Evolutionary conservation across 768 basidiomycete species (phyloP), one percentile per base, ranked within the genome.

Genomic region (Macrolepiota dolichaula): DNA sequence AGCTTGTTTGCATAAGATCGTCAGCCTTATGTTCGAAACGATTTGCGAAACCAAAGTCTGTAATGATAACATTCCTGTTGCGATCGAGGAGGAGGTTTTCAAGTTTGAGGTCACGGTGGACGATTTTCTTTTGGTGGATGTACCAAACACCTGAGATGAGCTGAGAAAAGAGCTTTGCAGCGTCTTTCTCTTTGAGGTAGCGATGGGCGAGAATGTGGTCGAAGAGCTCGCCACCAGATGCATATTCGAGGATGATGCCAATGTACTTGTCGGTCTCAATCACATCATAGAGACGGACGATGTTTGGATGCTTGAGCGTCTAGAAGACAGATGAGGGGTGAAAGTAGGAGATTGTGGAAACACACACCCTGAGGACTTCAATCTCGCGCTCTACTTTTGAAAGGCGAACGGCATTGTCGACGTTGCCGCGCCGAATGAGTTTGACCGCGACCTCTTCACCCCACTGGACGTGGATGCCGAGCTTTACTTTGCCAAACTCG

Each of bases 231-330:
- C 97, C 97, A 56, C 97, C 97, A 0, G 94, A 95, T 37, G 97
- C 97, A 69, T 96, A 98, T 73, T 98, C 97, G 63, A 99, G 86
- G 67, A 99, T 96, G 71, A 99, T 99, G 38, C 97, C 97, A 68
- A 99, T 98, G 76, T 98, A 98, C 75, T 97, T 98, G 80, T 98
- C 97, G 1, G 97, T 98, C 73, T 98, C 96, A 66, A 99, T 97
- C 22, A 98, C 96, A 71, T 99, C 97, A 83, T 96, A 98, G 49
- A 98, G 79, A 10, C 95, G 88, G 37, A 98, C 97, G 74, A 99
- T 98, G 73, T 98, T 98, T 0, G 97, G 97, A 66, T 99, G 97
- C 71, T 94, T 94, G 62, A 99, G 83, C 58, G 85, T 87, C 96
- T 98, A 71, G 9, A 67, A 38, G 53, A 36, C 19, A 49, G 51